Base-by-base conservation (phyloP, 495 filamentous ascomycete genomes). In the Neurospora pannonica region DNA sequence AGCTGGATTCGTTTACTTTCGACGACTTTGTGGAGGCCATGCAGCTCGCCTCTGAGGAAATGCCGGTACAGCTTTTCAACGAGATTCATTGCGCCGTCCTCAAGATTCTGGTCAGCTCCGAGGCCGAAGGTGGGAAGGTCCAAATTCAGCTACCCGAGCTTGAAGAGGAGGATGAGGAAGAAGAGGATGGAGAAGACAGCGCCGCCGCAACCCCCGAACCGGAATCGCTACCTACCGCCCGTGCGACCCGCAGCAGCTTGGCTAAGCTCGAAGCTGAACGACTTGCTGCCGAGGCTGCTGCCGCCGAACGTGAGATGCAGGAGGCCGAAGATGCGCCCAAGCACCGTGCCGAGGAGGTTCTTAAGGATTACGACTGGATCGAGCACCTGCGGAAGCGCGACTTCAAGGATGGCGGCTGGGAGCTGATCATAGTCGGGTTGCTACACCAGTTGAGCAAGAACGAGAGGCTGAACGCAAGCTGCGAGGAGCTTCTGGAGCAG, bases 1-100 rank as follows among this genome's bases (percentile, higher is more conserved):
- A 92, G 76, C 86, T 99, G 31, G 96, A 99, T 80, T 98, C 95
- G 0, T 99, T 98, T 78, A 98, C 95, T 0, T 95, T 99, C 77
- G 96, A 99, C 79, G 97, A 99, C 82, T 98, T 93, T 78, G 83
- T 97, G 24, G 93, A 98, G 78, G 92, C 95, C 5, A 89, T 99
- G 86, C 87, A 90, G 70, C 92, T 96, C 72, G 88, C 90, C 0
- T 93, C 90, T 0, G 89, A 92, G 11, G 92, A 94, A 38, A 85
- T 90, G 2, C 91, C 94, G 34, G 97, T 97, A 71, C 91, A 98
- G 79, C 86, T 99, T 0, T 92, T 97, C 76, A 90, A 91, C 36
- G 96, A 99, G 79, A 88, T 95, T 1, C 95, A 98, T 81, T 99
- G 96, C 80, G 90, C 97, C 0, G 88, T 97, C 4, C 83, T 99